A percentile compares a stretch with the other conserved stretches of the same genome.
These are phyloP conservation scores for Myriosclerotinia curreyana DNA, from an alignment of 2,329 filamentous ascomycete genomes.

Conservation along the genomic window DNA sequence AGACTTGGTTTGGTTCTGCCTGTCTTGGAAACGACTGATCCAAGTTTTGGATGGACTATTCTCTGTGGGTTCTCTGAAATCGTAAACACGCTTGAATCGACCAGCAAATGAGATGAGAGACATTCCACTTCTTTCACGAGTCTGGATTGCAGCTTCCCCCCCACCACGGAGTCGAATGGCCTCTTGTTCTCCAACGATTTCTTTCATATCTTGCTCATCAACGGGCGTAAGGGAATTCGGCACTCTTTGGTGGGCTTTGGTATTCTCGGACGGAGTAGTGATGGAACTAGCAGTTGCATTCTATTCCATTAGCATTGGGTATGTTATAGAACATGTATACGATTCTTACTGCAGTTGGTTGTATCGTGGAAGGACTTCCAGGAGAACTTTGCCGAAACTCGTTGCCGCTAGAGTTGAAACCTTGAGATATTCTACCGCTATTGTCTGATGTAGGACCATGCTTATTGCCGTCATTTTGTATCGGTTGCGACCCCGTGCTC, in stretches of 20 bases:
- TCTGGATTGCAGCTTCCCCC: rapidly evolving
- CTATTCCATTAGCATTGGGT: background rate
- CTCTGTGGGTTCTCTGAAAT: too few species aligned
- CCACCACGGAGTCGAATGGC: background rate
- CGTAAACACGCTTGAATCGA: background rate
- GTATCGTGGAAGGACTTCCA: background rate
- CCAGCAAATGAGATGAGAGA: background rate
- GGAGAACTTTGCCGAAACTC: too few species aligned
- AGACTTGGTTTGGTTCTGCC: background rate
- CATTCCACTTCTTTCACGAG: too few species aligned
- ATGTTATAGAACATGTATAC: background rate
- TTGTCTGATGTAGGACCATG: too few species aligned
- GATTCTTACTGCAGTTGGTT: background rate
- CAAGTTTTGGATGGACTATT: background rate
- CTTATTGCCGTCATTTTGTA: too few species aligned
- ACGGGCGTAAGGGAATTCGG: background rate
- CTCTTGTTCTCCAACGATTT: background rate
- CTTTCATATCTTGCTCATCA: background rate
- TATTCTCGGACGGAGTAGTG: background rate
- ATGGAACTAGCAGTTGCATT: background rate
- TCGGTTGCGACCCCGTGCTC: too few species aligned
- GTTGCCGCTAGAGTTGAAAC: too few species aligned
- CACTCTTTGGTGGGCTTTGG: background rate
- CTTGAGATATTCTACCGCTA: too few species aligned
- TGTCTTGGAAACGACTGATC: background rate